Percentiles rank a stretch among this genome's conserved stretches.
Conservation (phyloP, 2,329 filamentous ascomycete genomes). For the Colletotrichum scovillei region DNA sequence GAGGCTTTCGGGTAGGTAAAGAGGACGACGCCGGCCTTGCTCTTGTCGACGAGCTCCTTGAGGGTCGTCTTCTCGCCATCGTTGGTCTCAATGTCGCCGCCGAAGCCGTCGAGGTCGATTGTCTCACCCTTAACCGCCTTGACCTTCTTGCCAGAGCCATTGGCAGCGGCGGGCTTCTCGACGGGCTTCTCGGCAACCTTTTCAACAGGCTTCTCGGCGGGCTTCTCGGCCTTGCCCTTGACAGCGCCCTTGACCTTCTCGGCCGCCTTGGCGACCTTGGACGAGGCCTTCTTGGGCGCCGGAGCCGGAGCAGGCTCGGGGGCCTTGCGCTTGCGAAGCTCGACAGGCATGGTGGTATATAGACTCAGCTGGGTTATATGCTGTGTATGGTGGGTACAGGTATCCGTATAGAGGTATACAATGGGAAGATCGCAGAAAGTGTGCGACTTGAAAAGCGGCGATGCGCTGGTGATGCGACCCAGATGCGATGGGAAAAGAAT, state of each 20-base stretch:
- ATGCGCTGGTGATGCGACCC: conserved; percentile 30
- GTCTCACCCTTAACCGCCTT: conserved; percentile 65
- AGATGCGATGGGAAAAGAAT: conserved; percentile 17
- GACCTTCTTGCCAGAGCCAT: conserved; percentile 47
- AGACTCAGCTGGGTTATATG: not conserved
- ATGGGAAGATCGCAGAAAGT: conserved; percentile 18
- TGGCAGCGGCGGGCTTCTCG: conserved; percentile 45
- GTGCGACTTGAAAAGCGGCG: conserved; percentile 11
- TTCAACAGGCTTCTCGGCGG: conserved; percentile 46
- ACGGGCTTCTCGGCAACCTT: conserved; percentile 46
- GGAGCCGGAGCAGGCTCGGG: conserved; percentile 57
- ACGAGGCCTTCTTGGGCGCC: conserved; percentile 57
- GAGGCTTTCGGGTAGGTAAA: conserved; percentile 97
- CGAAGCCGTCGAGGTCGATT: conserved; percentile 69
- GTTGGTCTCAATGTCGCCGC: conserved; percentile 83
- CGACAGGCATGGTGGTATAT: conserved; percentile 61
- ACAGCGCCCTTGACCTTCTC: conserved; percentile 49
- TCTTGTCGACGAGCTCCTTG: conserved; percentile 83
- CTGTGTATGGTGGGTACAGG: conserved; percentile 3
- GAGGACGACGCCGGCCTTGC: conserved; percentile 86
- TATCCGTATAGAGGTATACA: not conserved
- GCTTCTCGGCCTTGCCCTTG: conserved; percentile 40
- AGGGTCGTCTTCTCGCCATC: conserved; percentile 85
- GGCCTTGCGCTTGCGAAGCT: conserved; percentile 72
- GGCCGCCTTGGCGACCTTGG: conserved; percentile 50